phyloP scores from a whole-genome alignment of 73 alveolate genomes.

The Breviolum minutum region DNA sequence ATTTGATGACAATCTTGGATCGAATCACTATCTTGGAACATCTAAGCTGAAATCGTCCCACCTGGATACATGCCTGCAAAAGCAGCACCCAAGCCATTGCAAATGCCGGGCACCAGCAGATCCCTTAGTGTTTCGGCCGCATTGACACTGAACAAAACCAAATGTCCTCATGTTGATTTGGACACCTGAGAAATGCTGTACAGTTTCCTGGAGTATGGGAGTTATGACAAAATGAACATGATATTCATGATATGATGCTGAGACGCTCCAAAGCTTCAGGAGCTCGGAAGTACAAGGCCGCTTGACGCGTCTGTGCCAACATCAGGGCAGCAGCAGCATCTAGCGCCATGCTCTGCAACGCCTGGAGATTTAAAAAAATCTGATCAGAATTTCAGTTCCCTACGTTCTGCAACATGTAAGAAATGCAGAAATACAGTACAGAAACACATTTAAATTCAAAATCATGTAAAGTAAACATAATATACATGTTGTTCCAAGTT shows the following conservation, averaged over 20 bases:
- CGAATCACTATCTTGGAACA: too few species aligned
- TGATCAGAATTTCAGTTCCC: neutral
- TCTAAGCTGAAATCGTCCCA: neutral
- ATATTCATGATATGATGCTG: neutral
- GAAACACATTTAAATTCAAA: too few species aligned
- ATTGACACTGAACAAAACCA: neutral
- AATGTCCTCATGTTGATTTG: too few species aligned
- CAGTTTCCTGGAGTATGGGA: too few species aligned
- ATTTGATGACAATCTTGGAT: too few species aligned
- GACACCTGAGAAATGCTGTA: too few species aligned
- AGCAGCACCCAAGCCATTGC: constrained; percentile 68
- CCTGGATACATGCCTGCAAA: constrained; percentile 86
- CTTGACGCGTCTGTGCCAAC: constrained; percentile 32
- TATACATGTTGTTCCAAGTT: too few species aligned
- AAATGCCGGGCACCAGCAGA: constrained; percentile 46
- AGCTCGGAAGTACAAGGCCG: constrained; percentile 90
- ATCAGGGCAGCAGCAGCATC: constrained; percentile 74
- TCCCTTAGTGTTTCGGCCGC: constrained; percentile 13
- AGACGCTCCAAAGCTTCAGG: constrained; percentile 56
- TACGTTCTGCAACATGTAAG: too few species aligned
- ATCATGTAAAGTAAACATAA: too few species aligned
- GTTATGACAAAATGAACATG: too few species aligned
- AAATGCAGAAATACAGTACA: too few species aligned
- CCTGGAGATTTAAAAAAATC: neutral
- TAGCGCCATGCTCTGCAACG: constrained; percentile 51